Evolutionary conservation across 139 green algal species (phyloP).

Genomic region (Mesotaenium endlicherianum): DNA sequence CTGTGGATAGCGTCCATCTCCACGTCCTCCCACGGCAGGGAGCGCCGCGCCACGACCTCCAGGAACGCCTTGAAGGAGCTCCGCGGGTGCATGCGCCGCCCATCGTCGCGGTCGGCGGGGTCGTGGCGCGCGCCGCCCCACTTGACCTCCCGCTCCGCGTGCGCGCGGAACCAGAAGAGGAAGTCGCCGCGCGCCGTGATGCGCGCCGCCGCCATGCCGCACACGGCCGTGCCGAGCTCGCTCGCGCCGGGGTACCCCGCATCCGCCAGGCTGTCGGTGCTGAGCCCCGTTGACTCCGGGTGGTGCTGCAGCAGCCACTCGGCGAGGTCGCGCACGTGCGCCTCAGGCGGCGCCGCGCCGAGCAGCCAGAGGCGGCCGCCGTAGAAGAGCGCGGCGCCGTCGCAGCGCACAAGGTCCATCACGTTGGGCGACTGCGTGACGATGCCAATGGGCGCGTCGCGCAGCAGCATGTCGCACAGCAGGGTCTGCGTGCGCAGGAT

Average conservation of each 20-base stretch:
- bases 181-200: slow-evolving; percentile 24
- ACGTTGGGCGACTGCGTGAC: slow-evolving; percentile 40
- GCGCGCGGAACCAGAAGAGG: slow-evolving; percentile 43
- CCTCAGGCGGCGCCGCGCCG: slow-evolving; percentile 20
- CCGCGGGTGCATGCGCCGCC: slow-evolving; percentile 27
- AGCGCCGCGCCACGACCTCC: slow-evolving; percentile 23
- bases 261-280: slow-evolving; percentile 36
- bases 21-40: slow-evolving; percentile 41
- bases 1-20: slow-evolving; percentile 48
- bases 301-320: slow-evolving; percentile 29
- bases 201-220: slow-evolving; percentile 21
- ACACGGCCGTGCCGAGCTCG: slow-evolving; percentile 30
- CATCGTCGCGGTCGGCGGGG: background rate
- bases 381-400: slow-evolving; percentile 44
- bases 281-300: slow-evolving; percentile 17
- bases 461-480: slow-evolving; percentile 45
- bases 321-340: slow-evolving; percentile 17
- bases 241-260: slow-evolving; percentile 26
- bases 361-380: slow-evolving; percentile 30
- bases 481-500: slow-evolving; percentile 44
- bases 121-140: slow-evolving; percentile 19
- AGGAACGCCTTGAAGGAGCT: slow-evolving; percentile 41
- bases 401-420: slow-evolving; percentile 43
- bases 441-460: slow-evolving; percentile 44
- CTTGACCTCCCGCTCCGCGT: slow-evolving; percentile 30